Percentiles rank a stretch among this genome's conserved stretches.
These are phyloP conservation scores for Wickerhamiella dianesei DNA, from an alignment of 805 yeast species.

Conservation along the genomic window DNA sequence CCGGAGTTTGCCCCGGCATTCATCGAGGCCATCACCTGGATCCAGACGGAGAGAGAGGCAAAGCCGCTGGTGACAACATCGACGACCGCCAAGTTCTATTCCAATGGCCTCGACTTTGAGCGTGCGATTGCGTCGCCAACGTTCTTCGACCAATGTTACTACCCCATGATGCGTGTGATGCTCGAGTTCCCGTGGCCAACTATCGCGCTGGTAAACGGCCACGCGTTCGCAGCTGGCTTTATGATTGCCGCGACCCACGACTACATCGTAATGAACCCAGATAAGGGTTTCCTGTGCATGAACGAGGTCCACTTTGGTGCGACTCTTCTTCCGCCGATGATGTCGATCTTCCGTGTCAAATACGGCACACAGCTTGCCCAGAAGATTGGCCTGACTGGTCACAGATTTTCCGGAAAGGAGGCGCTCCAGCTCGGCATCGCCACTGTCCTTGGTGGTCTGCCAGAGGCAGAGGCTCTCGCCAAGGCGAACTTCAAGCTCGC, in stretches of 20 bases:
- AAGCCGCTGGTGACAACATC: conserved; percentile 29
- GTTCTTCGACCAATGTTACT: conserved; percentile 24
- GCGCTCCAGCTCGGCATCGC: conserved; percentile 66
- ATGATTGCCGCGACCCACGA: conserved; percentile 28
- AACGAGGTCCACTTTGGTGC: conserved; percentile 30
- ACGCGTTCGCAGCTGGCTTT: conserved; percentile 31
- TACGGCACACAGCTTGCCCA: conserved; percentile 22
- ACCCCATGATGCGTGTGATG: conserved; percentile 23
- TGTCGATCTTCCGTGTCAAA: conserved; percentile 24
- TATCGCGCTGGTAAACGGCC: conserved; percentile 29
- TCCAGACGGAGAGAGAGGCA: conserved; percentile 19
- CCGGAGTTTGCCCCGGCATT: conserved; percentile 24
- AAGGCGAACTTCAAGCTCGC: conserved; percentile 16
- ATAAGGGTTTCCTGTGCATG: conserved; percentile 28
- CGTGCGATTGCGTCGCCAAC: conserved; percentile 23
- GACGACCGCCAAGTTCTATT: conserved; percentile 25
- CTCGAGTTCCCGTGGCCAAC: conserved; percentile 30
- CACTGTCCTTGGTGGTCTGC: conserved; percentile 25
- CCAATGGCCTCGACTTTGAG: conserved; percentile 29
- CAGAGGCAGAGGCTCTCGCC: conserved; percentile 24
- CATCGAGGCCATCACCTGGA: conserved; percentile 23
- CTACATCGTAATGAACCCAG: conserved; percentile 29
- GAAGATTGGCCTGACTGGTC: conserved; percentile 24
- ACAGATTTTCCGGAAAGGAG: conserved; percentile 42
- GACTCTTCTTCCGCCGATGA: conserved; percentile 26